phyloP scores from a whole-genome alignment of 1,139 yeast species.

The Taphrina confusa region DNA sequence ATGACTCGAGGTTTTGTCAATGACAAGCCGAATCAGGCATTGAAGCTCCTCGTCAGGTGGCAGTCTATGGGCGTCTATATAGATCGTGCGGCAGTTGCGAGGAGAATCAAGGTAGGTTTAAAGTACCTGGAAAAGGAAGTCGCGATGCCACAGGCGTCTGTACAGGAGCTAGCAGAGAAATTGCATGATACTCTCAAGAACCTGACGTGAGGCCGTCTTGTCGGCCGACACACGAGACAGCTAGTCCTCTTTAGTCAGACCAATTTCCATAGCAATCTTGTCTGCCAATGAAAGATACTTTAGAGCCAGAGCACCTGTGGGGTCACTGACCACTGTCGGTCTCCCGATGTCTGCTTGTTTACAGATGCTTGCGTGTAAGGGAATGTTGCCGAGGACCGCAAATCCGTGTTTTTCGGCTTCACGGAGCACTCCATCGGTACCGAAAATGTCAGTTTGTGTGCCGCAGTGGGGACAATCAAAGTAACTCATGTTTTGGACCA shows the following conservation, averaged over 20 bases:
- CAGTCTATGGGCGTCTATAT: slow-evolving; percentile 11
- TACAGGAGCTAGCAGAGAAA: background rate
- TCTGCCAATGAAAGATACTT: slow-evolving; percentile 16
- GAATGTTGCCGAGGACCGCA: slow-evolving; percentile 64
- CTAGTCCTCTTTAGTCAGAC: slow-evolving; percentile 6
- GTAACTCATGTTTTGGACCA: slow-evolving; percentile 82
- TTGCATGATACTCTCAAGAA: too few relatives aligned
- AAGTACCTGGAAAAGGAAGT: slow-evolving; percentile 4
- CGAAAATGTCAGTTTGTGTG: slow-evolving; percentile 75
- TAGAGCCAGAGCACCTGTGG: slow-evolving; percentile 44
- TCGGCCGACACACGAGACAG: background rate
- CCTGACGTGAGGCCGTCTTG: too few relatives aligned
- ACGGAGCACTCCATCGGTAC: slow-evolving; percentile 61
- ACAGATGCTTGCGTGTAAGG: slow-evolving; percentile 66
- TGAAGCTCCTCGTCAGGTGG: slow-evolving; percentile 20
- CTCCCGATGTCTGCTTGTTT: slow-evolving; percentile 62
- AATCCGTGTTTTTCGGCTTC: slow-evolving; percentile 59
- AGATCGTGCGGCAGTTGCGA: background rate
- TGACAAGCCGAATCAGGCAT: slow-evolving; percentile 12
- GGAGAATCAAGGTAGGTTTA: slow-evolving; percentile 11
- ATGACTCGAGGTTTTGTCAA: slow-evolving; percentile 18
- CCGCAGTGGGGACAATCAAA: slow-evolving; percentile 73
- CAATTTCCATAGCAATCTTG: background rate
- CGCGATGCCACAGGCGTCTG: background rate
- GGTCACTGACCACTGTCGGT: slow-evolving; percentile 60